A percentile compares a stretch with the other conserved stretches of the same genome.
These are phyloP conservation scores for Skeletonema costatum DNA, from an alignment of 108 stramenopile species.

Conservation along the genomic window DNA sequence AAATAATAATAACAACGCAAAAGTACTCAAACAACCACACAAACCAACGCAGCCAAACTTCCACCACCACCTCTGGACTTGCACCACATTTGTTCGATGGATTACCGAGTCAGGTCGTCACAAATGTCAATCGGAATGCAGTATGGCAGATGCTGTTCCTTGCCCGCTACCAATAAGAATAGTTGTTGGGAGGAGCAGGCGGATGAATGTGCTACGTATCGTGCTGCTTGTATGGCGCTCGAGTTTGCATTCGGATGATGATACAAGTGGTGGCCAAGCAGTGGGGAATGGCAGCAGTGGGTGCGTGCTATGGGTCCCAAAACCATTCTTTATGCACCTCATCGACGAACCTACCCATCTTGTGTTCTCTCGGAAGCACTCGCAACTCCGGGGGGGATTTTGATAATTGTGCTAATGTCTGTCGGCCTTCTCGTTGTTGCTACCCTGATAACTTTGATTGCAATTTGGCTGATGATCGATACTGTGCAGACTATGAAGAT, in stretches of 20 bases:
- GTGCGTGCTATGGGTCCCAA: neutral
- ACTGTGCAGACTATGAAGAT: conserved; percentile 18
- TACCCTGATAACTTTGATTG: conserved; percentile 21
- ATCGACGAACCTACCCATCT: neutral
- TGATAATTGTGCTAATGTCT: conserved; percentile 5
- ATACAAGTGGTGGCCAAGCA: conserved; percentile 1
- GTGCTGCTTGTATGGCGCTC: conserved; percentile 37
- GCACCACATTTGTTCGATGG: conserved; percentile 28
- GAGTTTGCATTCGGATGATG: conserved; percentile 16
- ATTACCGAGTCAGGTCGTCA: conserved; percentile 23
- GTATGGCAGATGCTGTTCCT: conserved; percentile 18
- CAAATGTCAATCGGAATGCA: conserved; percentile 18
- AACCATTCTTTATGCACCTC: neutral
- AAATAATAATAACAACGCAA: neutral
- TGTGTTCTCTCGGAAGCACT: conserved; percentile 18
- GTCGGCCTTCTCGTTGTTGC: conserved; percentile 32
- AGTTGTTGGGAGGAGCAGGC: conserved; percentile 26
- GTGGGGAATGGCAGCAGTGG: neutral
- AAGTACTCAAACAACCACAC: neutral
- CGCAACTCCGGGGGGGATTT: conserved; percentile 28
- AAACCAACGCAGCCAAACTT: neutral
- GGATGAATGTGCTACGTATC: conserved; percentile 27
- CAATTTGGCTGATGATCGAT: conserved; percentile 10
- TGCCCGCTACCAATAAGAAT: conserved; percentile 9
- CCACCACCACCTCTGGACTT: conserved; percentile 20